Percentiles rank a stretch among this genome's conserved stretches.
Evolutionary conservation across 2,329 filamentous ascomycete genomes (phyloP).

Genomic region (Aspergillus felis): DNA sequence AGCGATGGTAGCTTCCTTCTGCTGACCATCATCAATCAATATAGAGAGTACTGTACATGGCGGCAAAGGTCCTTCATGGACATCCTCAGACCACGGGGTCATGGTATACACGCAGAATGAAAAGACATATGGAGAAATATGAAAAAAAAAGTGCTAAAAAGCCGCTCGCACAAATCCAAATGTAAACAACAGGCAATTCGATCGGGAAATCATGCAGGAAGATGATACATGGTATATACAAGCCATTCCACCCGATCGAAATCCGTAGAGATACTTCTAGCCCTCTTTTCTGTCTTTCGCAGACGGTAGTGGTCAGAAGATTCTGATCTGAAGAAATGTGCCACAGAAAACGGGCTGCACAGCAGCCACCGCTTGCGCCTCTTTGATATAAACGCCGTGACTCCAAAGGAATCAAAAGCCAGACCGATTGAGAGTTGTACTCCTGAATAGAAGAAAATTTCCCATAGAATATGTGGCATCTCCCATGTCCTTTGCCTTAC

Average conservation of each 20-base stretch:
- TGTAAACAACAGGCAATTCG: neutral
- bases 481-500: neutral
- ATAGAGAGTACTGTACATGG: neutral
- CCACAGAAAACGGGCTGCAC: slow-evolving; percentile 6
- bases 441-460: neutral
- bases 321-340: neutral
- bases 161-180: neutral
- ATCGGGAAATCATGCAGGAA: neutral
- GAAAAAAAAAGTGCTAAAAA: neutral
- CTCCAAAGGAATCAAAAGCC: neutral
- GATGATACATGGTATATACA: neutral
- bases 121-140: neutral
- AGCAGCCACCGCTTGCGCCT: slow-evolving; percentile 10
- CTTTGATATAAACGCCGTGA: slow-evolving; percentile 3
- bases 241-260: neutral
- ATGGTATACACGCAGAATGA: neutral
- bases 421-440: neutral
- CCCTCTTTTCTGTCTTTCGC: slow-evolving; percentile 7
- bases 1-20: neutral
- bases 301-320: slow-evolving; percentile 5
- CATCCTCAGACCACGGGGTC: neutral
- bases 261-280: neutral
- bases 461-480: neutral
- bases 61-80: neutral
- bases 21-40: neutral